phyloP scores from a whole-genome alignment of 1,139 yeast species.

The Lodderomyces beijingensis region DNA sequence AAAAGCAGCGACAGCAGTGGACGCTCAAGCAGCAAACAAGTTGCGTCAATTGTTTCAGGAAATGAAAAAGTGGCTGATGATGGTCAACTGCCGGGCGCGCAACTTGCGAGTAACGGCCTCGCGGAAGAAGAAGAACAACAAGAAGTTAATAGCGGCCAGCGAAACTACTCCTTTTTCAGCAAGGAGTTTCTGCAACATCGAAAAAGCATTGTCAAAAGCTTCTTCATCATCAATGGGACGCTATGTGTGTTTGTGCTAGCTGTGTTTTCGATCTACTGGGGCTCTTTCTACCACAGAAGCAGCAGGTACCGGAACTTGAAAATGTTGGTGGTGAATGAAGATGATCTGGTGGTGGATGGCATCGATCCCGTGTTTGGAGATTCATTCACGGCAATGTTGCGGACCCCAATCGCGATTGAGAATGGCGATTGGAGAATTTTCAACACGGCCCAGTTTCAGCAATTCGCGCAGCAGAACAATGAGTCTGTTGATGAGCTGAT shows the following conservation, averaged over 20 bases:
- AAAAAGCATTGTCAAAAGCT: too few relatives aligned
- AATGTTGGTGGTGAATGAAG: slow-evolving; percentile 41
- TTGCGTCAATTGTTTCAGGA: too few relatives aligned
- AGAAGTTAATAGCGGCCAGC: too few relatives aligned
- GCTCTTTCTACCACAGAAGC: slow-evolving; percentile 31
- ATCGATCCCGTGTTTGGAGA: slow-evolving; percentile 32
- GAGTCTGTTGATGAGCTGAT: slow-evolving; percentile 31
- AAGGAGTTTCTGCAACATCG: too few relatives aligned
- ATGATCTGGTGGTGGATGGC: slow-evolving; percentile 24
- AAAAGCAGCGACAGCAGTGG: too few relatives aligned
- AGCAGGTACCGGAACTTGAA: slow-evolving; percentile 27
- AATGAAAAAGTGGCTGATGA: too few relatives aligned
- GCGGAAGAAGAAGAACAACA: too few relatives aligned
- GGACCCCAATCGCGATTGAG: slow-evolving; percentile 16
- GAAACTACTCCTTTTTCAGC: too few relatives aligned
- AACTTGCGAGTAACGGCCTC: too few relatives aligned
- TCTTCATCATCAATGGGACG: slow-evolving; percentile 17
- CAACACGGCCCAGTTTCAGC: slow-evolving; percentile 24
- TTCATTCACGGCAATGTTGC: slow-evolving; percentile 12
- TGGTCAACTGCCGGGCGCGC: too few relatives aligned
- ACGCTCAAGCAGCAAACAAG: too few relatives aligned
- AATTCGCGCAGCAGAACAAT: slow-evolving; percentile 27
- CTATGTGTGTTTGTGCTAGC: slow-evolving; percentile 29
- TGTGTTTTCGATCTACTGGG: slow-evolving; percentile 41
- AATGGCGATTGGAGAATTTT: slow-evolving; percentile 43